These are phyloP conservation scores for Umbilicaria muhlenbergii DNA, from an alignment of 495 filamentous ascomycete genomes.

Conservation along the genomic window DNA sequence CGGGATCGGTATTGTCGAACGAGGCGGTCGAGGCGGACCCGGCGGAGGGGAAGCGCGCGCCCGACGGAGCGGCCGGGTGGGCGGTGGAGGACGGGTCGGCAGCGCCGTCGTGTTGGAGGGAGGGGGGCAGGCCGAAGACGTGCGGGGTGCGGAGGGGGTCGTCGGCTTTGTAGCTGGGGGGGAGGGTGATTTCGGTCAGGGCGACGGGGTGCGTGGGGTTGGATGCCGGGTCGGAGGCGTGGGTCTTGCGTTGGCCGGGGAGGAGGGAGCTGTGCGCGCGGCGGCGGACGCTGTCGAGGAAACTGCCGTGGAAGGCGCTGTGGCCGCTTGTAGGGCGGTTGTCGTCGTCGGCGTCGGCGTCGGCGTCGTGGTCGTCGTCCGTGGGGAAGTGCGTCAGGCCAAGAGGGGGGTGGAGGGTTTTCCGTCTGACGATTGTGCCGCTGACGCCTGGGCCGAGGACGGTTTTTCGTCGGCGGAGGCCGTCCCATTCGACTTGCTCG, in stretches of 20 bases:
- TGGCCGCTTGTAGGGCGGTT: constrained; percentile 13
- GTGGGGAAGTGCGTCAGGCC: constrained; percentile 80
- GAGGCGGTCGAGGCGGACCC: too few species aligned
- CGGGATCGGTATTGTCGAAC: too few species aligned
- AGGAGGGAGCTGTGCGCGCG: constrained; percentile 4
- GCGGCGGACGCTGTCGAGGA: constrained; percentile 46
- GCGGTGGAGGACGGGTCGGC: constrained; percentile 8
- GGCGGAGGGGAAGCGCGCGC: constrained; percentile 22
- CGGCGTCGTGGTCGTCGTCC: constrained; percentile 35
- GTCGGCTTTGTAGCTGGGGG: constrained; percentile 30
- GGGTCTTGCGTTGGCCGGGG: neutral
- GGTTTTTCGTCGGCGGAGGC: constrained; percentile 70
- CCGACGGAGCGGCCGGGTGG: too few species aligned
- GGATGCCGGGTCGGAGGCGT: constrained; percentile 9
- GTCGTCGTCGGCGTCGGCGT: constrained; percentile 29
- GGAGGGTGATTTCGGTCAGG: constrained; percentile 42
- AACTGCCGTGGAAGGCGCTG: constrained; percentile 18
- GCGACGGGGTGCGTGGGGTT: constrained; percentile 43
- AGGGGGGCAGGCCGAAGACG: constrained; percentile 13
- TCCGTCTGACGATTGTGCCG: constrained; percentile 21
- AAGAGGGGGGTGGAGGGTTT: constrained; percentile 59
- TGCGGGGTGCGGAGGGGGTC: constrained; percentile 19
- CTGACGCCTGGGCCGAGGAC: constrained; percentile 34
- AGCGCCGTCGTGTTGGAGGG: constrained; percentile 1
- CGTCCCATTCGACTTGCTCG: constrained; percentile 83